These are phyloP conservation scores for Bipolaris sorokiniana DNA, from an alignment of 2,329 filamentous ascomycete genomes.

Conservation along the genomic window DNA sequence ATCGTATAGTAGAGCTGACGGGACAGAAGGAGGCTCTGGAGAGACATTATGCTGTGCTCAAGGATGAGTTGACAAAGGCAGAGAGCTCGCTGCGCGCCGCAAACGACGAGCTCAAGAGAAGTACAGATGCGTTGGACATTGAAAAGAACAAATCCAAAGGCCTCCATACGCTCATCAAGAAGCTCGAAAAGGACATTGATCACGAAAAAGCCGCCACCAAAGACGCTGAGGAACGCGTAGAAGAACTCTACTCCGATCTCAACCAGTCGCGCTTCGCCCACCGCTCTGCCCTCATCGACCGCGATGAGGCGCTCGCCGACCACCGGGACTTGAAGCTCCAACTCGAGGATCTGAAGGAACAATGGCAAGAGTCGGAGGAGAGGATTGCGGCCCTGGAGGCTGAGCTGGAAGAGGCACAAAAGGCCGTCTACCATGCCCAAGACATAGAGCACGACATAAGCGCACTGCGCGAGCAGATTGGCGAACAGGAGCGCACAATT, in stretches of 20 bases:
- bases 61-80: not conserved
- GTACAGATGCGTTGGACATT: not conserved
- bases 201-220: conserved; percentile 1
- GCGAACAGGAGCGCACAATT: conserved; percentile 22
- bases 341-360: conserved; percentile 17
- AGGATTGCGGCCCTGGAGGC: conserved; percentile 16
- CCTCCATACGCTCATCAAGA: conserved; percentile 6
- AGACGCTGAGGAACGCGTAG: conserved; percentile 1
- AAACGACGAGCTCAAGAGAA: conserved; percentile 2
- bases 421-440: conserved; percentile 11
- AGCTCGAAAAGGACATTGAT: conserved; percentile 1
- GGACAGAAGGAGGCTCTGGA: conserved; percentile 2
- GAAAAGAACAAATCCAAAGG: not conserved
- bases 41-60: not conserved
- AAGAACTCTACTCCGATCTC: conserved; percentile 1
- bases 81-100: not conserved
- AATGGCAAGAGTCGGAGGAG: conserved; percentile 16
- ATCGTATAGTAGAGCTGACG: conserved; percentile 2
- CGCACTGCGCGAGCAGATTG: conserved; percentile 7
- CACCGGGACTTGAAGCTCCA: conserved; percentile 11
- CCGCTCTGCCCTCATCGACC: not conserved
- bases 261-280: conserved; percentile 4
- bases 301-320: conserved; percentile 4
- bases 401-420: conserved; percentile 17
- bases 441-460: conserved; percentile 22